Percentiles rank a stretch among this genome's conserved stretches.
These are phyloP conservation scores for Afroboletus lepidellus DNA, from an alignment of 1,284 basidiomycete species.

Conservation along the genomic window DNA sequence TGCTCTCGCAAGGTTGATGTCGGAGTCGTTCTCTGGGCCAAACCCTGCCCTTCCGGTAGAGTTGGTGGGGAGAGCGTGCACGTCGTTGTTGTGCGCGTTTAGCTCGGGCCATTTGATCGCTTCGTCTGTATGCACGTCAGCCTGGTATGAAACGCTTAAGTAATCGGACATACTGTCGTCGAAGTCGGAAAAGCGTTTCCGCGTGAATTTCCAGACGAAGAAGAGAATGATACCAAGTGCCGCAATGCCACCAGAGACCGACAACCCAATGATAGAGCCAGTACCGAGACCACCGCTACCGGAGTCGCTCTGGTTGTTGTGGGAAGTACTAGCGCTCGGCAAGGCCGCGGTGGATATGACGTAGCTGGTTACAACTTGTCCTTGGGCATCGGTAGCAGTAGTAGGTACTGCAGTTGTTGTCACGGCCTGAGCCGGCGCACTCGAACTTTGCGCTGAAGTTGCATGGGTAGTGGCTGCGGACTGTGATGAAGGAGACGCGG, in stretches of 20 bases:
- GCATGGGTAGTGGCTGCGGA: constrained; percentile 3
- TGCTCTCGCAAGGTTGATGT: constrained; percentile 53
- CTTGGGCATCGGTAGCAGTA: constrained; percentile 27
- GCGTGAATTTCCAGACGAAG: constrained; percentile 79
- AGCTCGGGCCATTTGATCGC: constrained; percentile 87
- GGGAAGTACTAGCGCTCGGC: constrained; percentile 16
- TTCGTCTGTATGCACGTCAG: constrained; percentile 48
- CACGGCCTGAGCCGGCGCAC: not conserved
- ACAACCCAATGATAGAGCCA: constrained; percentile 74
- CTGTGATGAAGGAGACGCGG: constrained; percentile 11
- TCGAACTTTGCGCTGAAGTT: not conserved
- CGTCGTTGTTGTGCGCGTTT: constrained; percentile 59
- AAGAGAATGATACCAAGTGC: constrained; percentile 66
- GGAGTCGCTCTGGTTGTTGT: constrained; percentile 12
- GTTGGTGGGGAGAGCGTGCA: constrained; percentile 62
- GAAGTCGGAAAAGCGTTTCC: constrained; percentile 70
- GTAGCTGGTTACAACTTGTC: constrained; percentile 21
- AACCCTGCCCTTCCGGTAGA: constrained; percentile 64
- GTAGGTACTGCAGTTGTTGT: constrained; percentile 22
- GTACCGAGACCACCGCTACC: constrained; percentile 42
- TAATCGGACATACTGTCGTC: constrained; percentile 63
- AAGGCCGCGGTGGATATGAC: constrained; percentile 10
- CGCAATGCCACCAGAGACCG: constrained; percentile 74
- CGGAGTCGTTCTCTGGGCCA: constrained; percentile 54
- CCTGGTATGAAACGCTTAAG: constrained; percentile 12